Evolutionary conservation across 2,329 filamentous ascomycete genomes (phyloP).

Genomic region (Neopestalotiopsis rosae): DNA sequence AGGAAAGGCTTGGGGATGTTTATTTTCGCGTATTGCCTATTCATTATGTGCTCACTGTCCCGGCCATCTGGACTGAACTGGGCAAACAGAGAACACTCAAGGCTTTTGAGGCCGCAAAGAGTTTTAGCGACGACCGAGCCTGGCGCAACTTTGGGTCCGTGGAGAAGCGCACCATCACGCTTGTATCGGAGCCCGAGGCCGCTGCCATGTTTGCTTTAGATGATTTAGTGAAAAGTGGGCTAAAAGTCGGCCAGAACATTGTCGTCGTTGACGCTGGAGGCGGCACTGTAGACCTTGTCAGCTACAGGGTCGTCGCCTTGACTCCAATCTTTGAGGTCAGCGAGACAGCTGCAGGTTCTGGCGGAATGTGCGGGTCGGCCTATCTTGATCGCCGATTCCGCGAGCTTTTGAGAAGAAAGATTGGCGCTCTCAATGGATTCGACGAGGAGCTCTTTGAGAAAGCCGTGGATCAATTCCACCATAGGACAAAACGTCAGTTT

Average conservation of each 20-base stretch:
- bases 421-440: slow-evolving; percentile 47
- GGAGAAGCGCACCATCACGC: slow-evolving; percentile 16
- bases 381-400: slow-evolving; percentile 55
- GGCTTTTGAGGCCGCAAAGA: neutral
- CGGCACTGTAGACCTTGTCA: slow-evolving; percentile 35
- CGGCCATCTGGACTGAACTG: slow-evolving; percentile 4
- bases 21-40: neutral
- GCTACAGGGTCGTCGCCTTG: slow-evolving; percentile 50
- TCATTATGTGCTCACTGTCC: neutral
- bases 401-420: slow-evolving; percentile 47
- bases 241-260: slow-evolving; percentile 52
- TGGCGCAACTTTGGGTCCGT: neutral
- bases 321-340: slow-evolving; percentile 51
- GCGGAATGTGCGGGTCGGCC: slow-evolving; percentile 55
- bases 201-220: slow-evolving; percentile 56
- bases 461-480: slow-evolving; percentile 51
- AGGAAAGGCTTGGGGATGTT: neutral
- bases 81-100: neutral
- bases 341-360: slow-evolving; percentile 54
- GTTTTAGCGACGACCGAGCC: neutral
- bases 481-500: slow-evolving; percentile 43
- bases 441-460: slow-evolving; percentile 45
- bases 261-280: slow-evolving; percentile 61
- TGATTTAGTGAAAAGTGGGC: slow-evolving; percentile 44
- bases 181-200: slow-evolving; percentile 59